Base-by-base conservation (phyloP, 768 basidiomycete genomes). In the Pulveroboletus sp. region DNA sequence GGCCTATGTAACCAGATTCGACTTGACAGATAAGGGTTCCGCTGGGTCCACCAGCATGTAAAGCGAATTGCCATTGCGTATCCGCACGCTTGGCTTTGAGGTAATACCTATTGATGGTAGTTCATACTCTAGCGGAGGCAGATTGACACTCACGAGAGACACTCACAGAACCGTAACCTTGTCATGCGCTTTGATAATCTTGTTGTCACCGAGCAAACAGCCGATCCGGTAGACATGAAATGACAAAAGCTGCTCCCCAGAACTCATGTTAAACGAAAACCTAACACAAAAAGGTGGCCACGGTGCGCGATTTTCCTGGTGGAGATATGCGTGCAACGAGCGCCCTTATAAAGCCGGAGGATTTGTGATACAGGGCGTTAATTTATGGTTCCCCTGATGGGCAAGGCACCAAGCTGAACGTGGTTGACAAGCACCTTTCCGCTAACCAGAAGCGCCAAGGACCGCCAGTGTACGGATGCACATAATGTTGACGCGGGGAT, bases 171-270 rank as follows among this genome's bases (percentile, higher is more conserved):
- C 29, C 1, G 59, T 63, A 17, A 36, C 29, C 35, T 54, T 64
- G 31, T 65, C 65, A 26, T 58, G 57, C 2, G 59, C 65, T 42
- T 55, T 65, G 20, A 65, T 17, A 39, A 65, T 26, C 43, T 47
- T 60, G 20, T 63, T 50, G 38, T 61, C 59, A n/a, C 63, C 52
- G n/a, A 65, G 42, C 22, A 65, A 39, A 19, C 64, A 46, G 6
- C 60, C 61, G 5, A 58, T 42, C 32, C 56, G 58, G 50, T 63
- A 67, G 27, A 65, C 52, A 39, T 68, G 64, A 26, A 65, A 45
- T 10, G 59, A 63, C 14, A 55, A 30, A 14, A 34, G 40, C 14
- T 38, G 51, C 31, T 47, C 53, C 14, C 27, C 20, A 24, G 38
- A 36, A 5, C 24, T 31, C 49, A 55, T 58, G 35, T n/a, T n/a